phyloP scores from a whole-genome alignment of 495 filamentous ascomycete species.

The Podospora pseudocomata region DNA sequence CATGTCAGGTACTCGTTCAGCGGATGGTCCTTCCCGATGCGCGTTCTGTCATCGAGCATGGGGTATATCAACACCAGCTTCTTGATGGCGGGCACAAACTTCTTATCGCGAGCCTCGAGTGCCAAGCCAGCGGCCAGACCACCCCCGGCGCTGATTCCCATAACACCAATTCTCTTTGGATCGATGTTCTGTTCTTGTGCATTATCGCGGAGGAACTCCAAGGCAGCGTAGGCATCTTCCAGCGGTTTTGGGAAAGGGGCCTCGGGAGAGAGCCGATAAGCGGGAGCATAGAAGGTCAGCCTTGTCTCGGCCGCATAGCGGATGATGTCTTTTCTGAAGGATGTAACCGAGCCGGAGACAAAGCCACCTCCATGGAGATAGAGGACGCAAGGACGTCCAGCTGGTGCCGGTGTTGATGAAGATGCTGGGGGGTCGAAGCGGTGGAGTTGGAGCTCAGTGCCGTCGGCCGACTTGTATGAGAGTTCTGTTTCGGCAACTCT shows the following conservation, averaged over 20 bases:
- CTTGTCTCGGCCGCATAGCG: slow-evolving; percentile 23
- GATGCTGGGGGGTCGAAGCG: slow-evolving; percentile 23
- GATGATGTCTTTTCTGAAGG: slow-evolving; percentile 20
- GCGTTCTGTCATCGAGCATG: slow-evolving; percentile 44
- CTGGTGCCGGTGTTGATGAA: neutral
- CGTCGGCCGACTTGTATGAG: slow-evolving; percentile 22
- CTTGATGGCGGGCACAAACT: slow-evolving; percentile 25
- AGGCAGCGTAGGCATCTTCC: slow-evolving; percentile 36
- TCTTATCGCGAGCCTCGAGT: slow-evolving; percentile 35
- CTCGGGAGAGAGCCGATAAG: slow-evolving; percentile 45
- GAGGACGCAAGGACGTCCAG: slow-evolving; percentile 28
- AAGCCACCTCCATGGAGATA: slow-evolving; percentile 42
- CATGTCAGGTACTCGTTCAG: slow-evolving; percentile 33
- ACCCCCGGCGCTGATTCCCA: slow-evolving; percentile 42
- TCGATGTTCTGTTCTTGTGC: slow-evolving; percentile 33
- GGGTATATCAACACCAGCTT: slow-evolving; percentile 38
- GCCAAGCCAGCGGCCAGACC: slow-evolving; percentile 34
- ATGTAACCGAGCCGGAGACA: slow-evolving; percentile 29
- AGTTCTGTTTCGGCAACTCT: slow-evolving; percentile 22
- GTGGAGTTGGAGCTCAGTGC: slow-evolving; percentile 20
- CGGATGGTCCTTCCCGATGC: slow-evolving; percentile 22
- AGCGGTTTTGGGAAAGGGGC: slow-evolving; percentile 31
- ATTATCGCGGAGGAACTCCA: slow-evolving; percentile 31
- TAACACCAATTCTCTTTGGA: slow-evolving; percentile 34
- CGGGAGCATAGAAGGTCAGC: slow-evolving; percentile 32